phyloP scores from a whole-genome alignment of 2,329 filamentous ascomycete genomes.

The Chaetomium sp. region DNA sequence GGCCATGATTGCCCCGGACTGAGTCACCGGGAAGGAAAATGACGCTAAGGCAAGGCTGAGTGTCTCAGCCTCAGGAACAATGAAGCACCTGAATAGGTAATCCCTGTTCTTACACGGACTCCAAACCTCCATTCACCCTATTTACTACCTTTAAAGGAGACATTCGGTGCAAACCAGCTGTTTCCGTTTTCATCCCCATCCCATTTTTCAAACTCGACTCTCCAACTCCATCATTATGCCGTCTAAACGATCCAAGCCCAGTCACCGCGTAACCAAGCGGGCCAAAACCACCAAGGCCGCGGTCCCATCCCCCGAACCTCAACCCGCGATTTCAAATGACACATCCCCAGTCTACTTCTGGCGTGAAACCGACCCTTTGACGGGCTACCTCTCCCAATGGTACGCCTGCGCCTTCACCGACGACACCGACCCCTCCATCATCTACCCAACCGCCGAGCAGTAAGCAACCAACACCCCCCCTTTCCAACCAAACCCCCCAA shows the following conservation, averaged over 20 bases:
- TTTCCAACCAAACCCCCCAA: background rate
- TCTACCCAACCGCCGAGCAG: slow-evolving; percentile 57
- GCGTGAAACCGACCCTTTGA: slow-evolving; percentile 48
- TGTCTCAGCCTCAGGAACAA: background rate
- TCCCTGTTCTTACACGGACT: background rate
- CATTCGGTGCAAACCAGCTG: background rate
- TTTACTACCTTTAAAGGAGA: background rate
- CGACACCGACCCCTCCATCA: slow-evolving; percentile 38
- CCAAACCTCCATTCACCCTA: background rate
- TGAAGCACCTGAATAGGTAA: background rate
- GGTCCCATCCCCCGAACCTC: background rate
- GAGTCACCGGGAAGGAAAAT: background rate
- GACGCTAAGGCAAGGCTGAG: background rate
- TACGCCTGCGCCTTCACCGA: slow-evolving; percentile 54
- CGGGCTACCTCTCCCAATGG: slow-evolving; percentile 67
- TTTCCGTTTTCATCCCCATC: background rate
- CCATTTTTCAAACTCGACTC: background rate
- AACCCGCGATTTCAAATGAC: background rate
- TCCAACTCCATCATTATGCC: slow-evolving; percentile 4
- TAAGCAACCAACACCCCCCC: slow-evolving; percentile 34
- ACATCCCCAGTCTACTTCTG: slow-evolving; percentile 48
- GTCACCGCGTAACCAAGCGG: slow-evolving; percentile 16
- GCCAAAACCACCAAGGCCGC: background rate
- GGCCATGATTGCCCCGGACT: background rate
- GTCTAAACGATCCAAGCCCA: slow-evolving; percentile 12